phyloP scores from a whole-genome alignment of 352 stramenopile species.

The Elongisporangium anandrum region DNA sequence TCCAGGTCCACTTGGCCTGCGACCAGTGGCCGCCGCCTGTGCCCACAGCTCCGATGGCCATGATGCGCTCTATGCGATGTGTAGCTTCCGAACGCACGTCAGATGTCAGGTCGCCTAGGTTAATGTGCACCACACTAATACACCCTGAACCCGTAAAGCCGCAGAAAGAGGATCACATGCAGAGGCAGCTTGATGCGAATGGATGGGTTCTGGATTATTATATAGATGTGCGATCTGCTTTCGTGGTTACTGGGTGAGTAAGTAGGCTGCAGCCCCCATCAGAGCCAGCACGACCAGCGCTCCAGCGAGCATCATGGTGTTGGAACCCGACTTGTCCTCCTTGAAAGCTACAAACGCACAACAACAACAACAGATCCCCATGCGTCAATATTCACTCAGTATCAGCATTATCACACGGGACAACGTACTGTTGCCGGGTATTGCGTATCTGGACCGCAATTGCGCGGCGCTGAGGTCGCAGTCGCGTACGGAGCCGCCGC shows the following conservation, averaged over 20 bases:
- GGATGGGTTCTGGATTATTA: neutral
- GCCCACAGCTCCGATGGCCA: neutral
- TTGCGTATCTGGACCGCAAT: conserved; percentile 74
- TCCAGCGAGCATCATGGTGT: conserved; percentile 41
- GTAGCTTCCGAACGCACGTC: neutral
- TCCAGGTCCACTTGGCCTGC: neutral
- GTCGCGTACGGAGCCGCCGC: conserved; percentile 66
- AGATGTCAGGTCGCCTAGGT: neutral
- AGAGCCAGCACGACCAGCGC: conserved; percentile 43
- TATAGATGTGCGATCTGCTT: neutral
- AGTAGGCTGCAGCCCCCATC: conserved; percentile 49
- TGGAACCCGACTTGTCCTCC: conserved; percentile 45
- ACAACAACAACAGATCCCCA: neutral
- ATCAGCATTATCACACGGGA: neutral
- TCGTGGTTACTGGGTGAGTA: conserved; percentile 21
- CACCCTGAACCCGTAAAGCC: no score
- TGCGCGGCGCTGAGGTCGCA: conserved; percentile 75
- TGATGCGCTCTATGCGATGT: neutral
- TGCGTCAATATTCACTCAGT: neutral
- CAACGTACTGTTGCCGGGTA: conserved; percentile 73
- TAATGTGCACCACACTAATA: neutral
- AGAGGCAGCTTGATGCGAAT: no score
- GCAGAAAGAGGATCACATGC: no score
- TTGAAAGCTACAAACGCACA: conserved; percentile 50
- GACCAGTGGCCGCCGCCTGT: neutral